These are phyloP conservation scores for Kockovaella imperatae DNA, from an alignment of 768 basidiomycete species.

Conservation along the genomic window DNA sequence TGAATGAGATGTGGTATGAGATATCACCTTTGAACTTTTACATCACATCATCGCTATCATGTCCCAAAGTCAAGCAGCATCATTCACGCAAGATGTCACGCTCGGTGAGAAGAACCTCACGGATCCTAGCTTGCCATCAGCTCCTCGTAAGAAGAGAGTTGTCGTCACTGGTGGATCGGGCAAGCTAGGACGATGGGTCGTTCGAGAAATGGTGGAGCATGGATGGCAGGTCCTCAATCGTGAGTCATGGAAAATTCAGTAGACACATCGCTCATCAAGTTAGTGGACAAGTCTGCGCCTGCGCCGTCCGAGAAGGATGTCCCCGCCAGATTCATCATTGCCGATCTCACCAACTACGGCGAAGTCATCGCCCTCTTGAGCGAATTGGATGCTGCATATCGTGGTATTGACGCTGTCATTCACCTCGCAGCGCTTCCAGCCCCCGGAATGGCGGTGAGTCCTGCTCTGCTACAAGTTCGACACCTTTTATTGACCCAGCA, in stretches of 20 bases:
- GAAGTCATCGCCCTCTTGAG: conserved; percentile 31
- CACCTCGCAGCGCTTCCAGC: conserved; percentile 40
- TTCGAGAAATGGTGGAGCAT: conserved; percentile 35
- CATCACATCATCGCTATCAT: too few relatives aligned
- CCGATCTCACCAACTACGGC: conserved; percentile 39
- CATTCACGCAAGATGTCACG: conserved; percentile 15
- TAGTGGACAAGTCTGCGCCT: conserved; percentile 26
- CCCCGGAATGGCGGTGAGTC: conserved; percentile 24
- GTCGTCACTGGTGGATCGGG: conserved; percentile 32
- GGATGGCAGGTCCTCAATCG: conserved; percentile 35
- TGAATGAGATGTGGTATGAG: too few relatives aligned
- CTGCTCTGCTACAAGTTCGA: neutral
- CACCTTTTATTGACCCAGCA: neutral
- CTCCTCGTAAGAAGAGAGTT: conserved; percentile 23
- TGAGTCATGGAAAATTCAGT: conserved; percentile 6
- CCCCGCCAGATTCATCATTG: conserved; percentile 19
- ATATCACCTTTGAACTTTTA: too few relatives aligned
- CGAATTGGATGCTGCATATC: conserved; percentile 25
- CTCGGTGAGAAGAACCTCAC: conserved; percentile 23
- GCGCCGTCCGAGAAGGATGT: conserved; percentile 22
- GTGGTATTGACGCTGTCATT: conserved; percentile 36
- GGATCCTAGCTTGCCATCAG: conserved; percentile 11
- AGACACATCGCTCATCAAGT: neutral
- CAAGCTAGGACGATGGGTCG: conserved; percentile 33
- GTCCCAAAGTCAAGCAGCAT: too few relatives aligned